phyloP scores from a whole-genome alignment of 2,329 filamentous ascomycete species.

The Metarhizium anisopliae region DNA sequence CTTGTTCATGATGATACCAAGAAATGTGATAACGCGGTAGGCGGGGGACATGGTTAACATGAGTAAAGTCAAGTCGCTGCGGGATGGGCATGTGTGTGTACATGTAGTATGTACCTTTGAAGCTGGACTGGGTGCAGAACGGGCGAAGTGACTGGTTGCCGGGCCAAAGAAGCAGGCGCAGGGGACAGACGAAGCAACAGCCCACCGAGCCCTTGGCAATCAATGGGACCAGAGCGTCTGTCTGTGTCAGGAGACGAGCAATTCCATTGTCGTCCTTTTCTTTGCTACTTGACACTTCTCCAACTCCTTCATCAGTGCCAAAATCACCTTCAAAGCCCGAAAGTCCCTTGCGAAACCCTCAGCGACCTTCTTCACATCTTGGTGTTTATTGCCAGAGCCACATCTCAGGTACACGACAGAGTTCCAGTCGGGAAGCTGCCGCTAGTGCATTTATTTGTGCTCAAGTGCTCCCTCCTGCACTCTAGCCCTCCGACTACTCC shows the following conservation, averaged over 20 bases:
- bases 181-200: neutral
- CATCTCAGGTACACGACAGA: neutral
- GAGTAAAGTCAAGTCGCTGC: too few relatives aligned
- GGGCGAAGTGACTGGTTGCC: neutral
- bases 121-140: neutral
- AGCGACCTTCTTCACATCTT: neutral
- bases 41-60: too few relatives aligned
- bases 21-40: too few relatives aligned
- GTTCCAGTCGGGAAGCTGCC: neutral
- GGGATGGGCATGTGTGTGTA: too few relatives aligned
- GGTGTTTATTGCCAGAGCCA: neutral
- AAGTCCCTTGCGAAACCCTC: neutral
- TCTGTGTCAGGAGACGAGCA: conserved; percentile 1
- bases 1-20: too few relatives aligned
- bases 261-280: neutral
- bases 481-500: too few relatives aligned
- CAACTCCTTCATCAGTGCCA: neutral
- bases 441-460: neutral
- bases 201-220: neutral
- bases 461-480: neutral
- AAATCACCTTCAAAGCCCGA: neutral
- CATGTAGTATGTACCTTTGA: too few relatives aligned
- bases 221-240: neutral
- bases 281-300: neutral
- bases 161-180: neutral